phyloP scores from a whole-genome alignment of 371 early-diverging fungal species.

The Syncephalastrum monosporum region DNA sequence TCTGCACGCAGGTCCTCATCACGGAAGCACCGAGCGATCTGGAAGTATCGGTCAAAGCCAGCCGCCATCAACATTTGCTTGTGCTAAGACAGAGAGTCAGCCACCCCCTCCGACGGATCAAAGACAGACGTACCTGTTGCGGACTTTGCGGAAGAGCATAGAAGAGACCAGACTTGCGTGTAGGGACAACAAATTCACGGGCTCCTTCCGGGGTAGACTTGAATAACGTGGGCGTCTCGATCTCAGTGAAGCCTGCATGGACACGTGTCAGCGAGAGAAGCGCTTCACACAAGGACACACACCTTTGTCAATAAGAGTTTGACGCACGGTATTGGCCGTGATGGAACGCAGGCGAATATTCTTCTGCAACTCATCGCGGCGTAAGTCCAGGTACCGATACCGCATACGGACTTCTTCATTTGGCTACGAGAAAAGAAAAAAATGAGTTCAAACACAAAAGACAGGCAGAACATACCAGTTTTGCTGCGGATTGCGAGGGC shows the following conservation, averaged over 20 bases:
- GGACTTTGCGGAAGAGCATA: slow-evolving; percentile 93
- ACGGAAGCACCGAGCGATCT: slow-evolving; percentile 91
- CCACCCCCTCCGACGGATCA: neutral
- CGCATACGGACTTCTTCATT: slow-evolving; percentile 80
- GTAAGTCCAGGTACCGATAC: slow-evolving; percentile 80
- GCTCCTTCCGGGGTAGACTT: slow-evolving; percentile 96
- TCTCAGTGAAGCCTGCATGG: slow-evolving; percentile 73
- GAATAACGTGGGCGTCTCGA: slow-evolving; percentile 91
- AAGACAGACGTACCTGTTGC: slow-evolving; percentile 65
- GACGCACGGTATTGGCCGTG: slow-evolving; percentile 65
- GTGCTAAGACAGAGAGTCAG: slow-evolving; percentile 42
- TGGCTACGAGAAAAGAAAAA: slow-evolving; percentile 46
- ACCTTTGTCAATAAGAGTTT: slow-evolving; percentile 61
- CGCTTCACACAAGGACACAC: neutral
- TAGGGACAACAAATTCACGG: slow-evolving; percentile 92
- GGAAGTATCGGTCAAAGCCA: slow-evolving; percentile 90
- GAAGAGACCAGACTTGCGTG: slow-evolving; percentile 71
- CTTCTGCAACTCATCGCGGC: slow-evolving; percentile 72
- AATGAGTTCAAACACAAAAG: neutral
- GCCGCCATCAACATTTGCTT: slow-evolving; percentile 93
- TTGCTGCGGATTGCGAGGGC: slow-evolving; percentile 46
- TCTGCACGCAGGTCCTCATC: slow-evolving; percentile 90
- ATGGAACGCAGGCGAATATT: slow-evolving; percentile 74
- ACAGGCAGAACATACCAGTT: slow-evolving; percentile 47
- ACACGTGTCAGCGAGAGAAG: neutral